Conservation (phyloP, 2,329 filamentous ascomycete genomes). For the Ophiognomonia clavigignenti-juglandacearum region DNA sequence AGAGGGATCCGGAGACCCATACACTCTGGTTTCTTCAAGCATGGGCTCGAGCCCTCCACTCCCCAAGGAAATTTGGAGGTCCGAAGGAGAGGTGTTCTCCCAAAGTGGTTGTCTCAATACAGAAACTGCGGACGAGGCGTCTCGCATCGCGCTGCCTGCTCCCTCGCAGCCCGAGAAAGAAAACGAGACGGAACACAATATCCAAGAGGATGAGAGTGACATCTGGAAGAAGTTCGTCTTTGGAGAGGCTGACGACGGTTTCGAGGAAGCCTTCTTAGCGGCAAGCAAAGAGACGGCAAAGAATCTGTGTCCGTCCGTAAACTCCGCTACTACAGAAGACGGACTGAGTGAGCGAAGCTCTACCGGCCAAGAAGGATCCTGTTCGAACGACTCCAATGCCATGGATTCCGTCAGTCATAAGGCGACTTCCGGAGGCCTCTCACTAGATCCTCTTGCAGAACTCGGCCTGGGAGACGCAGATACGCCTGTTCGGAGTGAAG, state of each 20-base stretch:
- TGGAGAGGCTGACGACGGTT: constrained; percentile 10
- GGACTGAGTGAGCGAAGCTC: background rate
- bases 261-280: constrained; percentile 18
- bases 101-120: no score
- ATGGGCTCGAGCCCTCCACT: background rate
- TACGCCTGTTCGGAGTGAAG: background rate
- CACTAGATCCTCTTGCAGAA: background rate
- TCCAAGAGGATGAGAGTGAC: constrained; percentile 13
- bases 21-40: background rate
- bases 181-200: background rate
- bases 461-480: background rate
- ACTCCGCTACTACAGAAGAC: background rate
- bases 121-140: constrained; percentile 2
- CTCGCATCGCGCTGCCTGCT: background rate
- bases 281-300: constrained; percentile 19
- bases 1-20: background rate
- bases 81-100: background rate
- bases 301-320: constrained; percentile 14
- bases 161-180: background rate
- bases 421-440: constrained; percentile 3
- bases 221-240: constrained; percentile 25
- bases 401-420: constrained; percentile 11
- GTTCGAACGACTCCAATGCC: background rate
- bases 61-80: background rate
- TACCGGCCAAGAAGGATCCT: background rate